Base-by-base conservation (phyloP, 331 rosid genomes). In the Malus hybrid region DNA sequence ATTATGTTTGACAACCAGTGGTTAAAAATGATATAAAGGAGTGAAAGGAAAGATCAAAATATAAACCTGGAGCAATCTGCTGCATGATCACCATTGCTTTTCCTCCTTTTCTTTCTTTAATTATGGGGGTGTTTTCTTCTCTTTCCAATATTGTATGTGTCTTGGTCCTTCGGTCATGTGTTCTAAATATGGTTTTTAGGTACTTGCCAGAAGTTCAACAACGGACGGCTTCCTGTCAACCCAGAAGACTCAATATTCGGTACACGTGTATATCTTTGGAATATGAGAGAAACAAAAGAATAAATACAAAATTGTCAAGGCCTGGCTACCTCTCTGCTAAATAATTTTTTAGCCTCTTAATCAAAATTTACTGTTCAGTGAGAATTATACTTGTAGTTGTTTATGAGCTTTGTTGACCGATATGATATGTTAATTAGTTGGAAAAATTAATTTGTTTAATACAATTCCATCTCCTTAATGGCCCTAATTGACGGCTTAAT, bases 141-240 rank as follows among this genome's bases (percentile, higher is more conserved):
- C 20, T 52, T 52, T 52, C 57, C 2, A 52, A 52, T 52, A 16
- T 6, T 52, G 57, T 18, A 52, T 16, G 57, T 16, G 57, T 52
- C 20, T 52, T 52, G 57, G 20, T 10, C 57, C 57, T 52, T 18
- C 20, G 32, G 33, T 42, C 34, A 26, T 72, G 11, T 57, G 69
- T 60, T 60, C 18, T 24, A 60, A 29, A 58, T 58, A 0, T 24
- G 13, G 29, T 42, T 42, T 42, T 5, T 58, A 29, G 19, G 19
- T 13, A 62, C n/a, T 26, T 46, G 30, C 70, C 48, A 73, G 32
- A 28, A 62, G 32, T 61, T 74, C 77, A 74, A 74, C 77, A 44
- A 62, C 70, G 70, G 70, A 63, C 48, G 62, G 50, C 62, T 73
- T 28, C 58, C 30, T 26, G 70, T 74, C 77, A 74, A 74, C 10